These are phyloP conservation scores for Thelonectria rubi DNA, from an alignment of 2,329 filamentous ascomycete genomes.

Conservation along the genomic window DNA sequence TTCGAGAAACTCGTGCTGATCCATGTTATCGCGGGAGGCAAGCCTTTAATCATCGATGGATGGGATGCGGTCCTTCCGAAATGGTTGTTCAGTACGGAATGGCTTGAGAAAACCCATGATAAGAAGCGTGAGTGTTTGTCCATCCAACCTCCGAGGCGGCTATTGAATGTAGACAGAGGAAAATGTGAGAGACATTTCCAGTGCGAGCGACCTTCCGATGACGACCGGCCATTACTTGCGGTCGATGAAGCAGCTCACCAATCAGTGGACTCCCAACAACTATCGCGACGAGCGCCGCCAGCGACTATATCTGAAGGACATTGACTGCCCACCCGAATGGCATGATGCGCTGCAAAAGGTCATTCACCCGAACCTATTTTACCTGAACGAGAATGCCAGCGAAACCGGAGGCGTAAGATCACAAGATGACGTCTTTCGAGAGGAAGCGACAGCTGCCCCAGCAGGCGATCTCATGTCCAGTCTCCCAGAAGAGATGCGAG, in stretches of 20 bases:
- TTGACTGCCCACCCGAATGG: slow-evolving; percentile 93
- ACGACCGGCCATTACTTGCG: slow-evolving; percentile 90
- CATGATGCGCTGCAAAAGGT: slow-evolving; percentile 78
- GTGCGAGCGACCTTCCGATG: slow-evolving; percentile 79
- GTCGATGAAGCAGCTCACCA: slow-evolving; percentile 83
- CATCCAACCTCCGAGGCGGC: slow-evolving; percentile 26
- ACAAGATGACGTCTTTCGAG: slow-evolving; percentile 53
- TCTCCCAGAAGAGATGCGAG: slow-evolving; percentile 85
- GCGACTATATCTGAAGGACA: slow-evolving; percentile 94
- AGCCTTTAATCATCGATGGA: slow-evolving; percentile 89
- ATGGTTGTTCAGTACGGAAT: slow-evolving; percentile 80
- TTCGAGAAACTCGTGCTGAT: slow-evolving; percentile 88
- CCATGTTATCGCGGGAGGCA: slow-evolving; percentile 85
- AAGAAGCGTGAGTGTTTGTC: slow-evolving; percentile 71
- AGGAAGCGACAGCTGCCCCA: slow-evolving; percentile 69
- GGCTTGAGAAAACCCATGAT: slow-evolving; percentile 81
- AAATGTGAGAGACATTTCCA: slow-evolving; percentile 81
- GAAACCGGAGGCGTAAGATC: slow-evolving; percentile 46
- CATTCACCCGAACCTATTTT: slow-evolving; percentile 85
- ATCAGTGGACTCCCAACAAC: slow-evolving; percentile 80
- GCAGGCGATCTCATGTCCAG: slow-evolving; percentile 96
- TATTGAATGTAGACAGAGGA: slow-evolving; percentile 66
- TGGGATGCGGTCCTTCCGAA: slow-evolving; percentile 81
- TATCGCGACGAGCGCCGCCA: slow-evolving; percentile 84
- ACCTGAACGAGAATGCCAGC: slow-evolving; percentile 82